phyloP scores from a whole-genome alignment of 352 stramenopile genomes.

The Pseudoperonospora humuli region DNA sequence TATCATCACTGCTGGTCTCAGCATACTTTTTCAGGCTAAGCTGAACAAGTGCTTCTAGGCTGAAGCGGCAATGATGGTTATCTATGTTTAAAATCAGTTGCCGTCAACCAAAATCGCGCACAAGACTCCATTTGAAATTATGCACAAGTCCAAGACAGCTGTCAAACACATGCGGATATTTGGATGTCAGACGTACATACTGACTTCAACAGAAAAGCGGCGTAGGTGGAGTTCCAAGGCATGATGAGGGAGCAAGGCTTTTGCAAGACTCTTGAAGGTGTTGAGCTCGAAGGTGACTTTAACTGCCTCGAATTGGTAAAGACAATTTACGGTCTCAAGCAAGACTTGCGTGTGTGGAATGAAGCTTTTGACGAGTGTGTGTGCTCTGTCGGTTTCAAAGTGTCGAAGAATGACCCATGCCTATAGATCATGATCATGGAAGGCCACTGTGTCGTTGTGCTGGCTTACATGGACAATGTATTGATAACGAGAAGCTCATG shows the following conservation, averaged over 20 bases:
- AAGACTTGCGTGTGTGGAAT: constrained; percentile 8
- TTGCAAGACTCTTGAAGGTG: too few relatives aligned
- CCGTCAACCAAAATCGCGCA: neutral
- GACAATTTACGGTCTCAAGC: constrained; percentile 6
- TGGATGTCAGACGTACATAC: neutral
- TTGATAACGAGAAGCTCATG: constrained; percentile 10
- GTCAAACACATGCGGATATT: neutral
- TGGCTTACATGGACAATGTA: constrained; percentile 17
- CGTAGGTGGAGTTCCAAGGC: neutral
- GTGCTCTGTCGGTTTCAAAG: neutral
- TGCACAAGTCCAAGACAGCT: neutral
- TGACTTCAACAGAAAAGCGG: neutral
- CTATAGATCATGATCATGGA: constrained; percentile 14
- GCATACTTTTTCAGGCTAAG: constrained; percentile 7
- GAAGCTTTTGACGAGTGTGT: constrained; percentile 3
- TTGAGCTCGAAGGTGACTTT: neutral
- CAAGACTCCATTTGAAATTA: neutral
- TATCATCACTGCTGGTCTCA: constrained; percentile 9
- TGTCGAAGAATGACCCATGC: neutral
- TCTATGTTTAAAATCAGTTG: neutral
- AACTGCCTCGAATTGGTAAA: constrained; percentile 6
- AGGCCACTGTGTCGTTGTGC: constrained; percentile 4
- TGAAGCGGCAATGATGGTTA: neutral
- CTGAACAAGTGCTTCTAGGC: constrained; percentile 2
- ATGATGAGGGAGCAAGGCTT: too few relatives aligned